Evolutionary conservation across 1,284 basidiomycete genomes (phyloP), one percentile per base, ranked within the genome.

Genomic region (Heliocybe sulcata): DNA sequence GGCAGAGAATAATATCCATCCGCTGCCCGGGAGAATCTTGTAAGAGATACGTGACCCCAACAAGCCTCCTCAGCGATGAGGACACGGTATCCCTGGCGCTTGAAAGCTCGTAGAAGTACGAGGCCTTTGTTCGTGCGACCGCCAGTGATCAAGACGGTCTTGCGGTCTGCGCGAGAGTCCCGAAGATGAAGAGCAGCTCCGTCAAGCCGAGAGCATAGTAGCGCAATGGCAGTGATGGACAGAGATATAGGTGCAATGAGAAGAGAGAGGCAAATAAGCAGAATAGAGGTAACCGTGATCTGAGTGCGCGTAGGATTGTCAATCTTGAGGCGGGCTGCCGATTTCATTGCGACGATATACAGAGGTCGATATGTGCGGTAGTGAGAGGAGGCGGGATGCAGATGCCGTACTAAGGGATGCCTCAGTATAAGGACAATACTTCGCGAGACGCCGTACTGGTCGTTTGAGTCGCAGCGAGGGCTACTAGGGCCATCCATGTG

Each of bases 71-170:
- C 60, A 2, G 60, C 60, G 3, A 56, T 42, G 49, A 61, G 55
- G 35, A 61, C 60, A 25, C 58, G 45, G 22, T 58, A 51, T 12
- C 56, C 56, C 20, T 55, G 54, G n/a, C 54, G 55, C 48, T 61
- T 61, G 60, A 61, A 60, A 4, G 60, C 56, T 6, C 60, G 55
- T 23, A 56, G 38, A 19, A 61, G 54, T 14, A 54, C 53, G 23
- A 61, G 53, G n/a, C 58, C 58, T 51, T 61, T 61, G 58, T 61
- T 61, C 2, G 58, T 54, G 23, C 60, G 42, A 0, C 49, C 60
- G 22, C 60, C 60, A 6, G 60, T 61, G 26, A 61, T 23, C n/a
- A 61, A 56, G 49, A 60, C 56, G 2, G 56, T 59, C 35, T 54
- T 58, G n/a, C 38, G 38, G 38, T 20, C 38, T n/a, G 19, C 38